Evolutionary conservation across 192 early-diverging fungal genomes (phyloP).

Genomic region (Backusella australiensis): DNA sequence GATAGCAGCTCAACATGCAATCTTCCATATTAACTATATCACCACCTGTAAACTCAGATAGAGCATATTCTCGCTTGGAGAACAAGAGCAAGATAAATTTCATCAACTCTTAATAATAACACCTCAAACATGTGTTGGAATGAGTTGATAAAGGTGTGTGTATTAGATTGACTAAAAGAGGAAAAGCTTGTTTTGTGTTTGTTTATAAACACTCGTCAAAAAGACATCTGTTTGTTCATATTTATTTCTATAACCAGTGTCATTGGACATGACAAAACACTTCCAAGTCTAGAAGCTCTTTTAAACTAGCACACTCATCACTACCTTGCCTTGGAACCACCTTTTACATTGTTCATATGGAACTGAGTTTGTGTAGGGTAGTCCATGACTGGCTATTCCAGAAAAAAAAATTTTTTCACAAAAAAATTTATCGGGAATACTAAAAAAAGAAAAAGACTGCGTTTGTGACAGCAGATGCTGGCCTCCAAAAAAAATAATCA

Average conservation of each 20-base stretch:
- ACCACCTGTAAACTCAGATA: neutral
- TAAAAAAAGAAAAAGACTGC: neutral
- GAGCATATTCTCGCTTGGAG: neutral
- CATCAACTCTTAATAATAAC: no score
- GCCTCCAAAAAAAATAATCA: neutral
- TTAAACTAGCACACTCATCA: no score
- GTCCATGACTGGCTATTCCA: neutral
- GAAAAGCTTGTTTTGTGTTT: neutral
- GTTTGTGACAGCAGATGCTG: neutral
- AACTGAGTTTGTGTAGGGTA: neutral
- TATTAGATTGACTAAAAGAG: neutral
- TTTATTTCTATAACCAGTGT: no score
- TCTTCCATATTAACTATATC: no score
- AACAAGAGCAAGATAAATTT: neutral
- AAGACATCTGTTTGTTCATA: neutral
- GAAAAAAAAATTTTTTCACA: neutral
- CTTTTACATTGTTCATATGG: neutral
- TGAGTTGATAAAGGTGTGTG: neutral
- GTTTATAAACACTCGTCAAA: neutral
- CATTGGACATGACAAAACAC: neutral
- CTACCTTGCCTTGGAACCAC: no score
- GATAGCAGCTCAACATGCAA: neutral
- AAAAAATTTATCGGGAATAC: neutral
- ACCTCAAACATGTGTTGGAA: no score
- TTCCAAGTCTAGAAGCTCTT: neutral